A percentile compares a stretch with the other conserved stretches of the same genome.
Evolutionary conservation across 768 basidiomycete genomes (phyloP).

Genomic region (Termitomyces eurrhizus): DNA sequence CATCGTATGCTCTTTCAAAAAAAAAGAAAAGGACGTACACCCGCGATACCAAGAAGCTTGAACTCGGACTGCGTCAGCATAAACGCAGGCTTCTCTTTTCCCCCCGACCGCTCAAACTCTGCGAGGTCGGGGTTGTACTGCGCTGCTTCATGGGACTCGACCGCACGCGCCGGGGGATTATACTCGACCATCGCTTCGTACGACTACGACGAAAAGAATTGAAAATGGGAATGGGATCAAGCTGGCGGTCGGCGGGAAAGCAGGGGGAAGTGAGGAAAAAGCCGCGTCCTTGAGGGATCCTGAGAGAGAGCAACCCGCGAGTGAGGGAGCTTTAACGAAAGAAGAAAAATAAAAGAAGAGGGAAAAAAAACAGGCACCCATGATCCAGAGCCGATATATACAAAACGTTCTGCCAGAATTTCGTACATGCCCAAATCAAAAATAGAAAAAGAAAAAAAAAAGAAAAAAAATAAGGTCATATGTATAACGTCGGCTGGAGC

Average conservation of each 20-base stretch:
- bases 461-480: background rate
- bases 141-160: background rate
- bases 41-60: conserved; percentile 59
- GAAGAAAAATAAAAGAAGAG: background rate
- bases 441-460: background rate
- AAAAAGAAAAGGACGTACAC: conserved; percentile 27
- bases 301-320: background rate
- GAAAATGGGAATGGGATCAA: background rate
- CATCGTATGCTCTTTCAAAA: background rate
- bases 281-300: background rate
- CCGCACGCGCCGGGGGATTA: background rate
- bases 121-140: conserved; percentile 17
- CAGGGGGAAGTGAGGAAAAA: too few species aligned
- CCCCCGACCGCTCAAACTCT: conserved; percentile 24
- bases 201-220: background rate
- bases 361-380: background rate
- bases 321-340: background rate
- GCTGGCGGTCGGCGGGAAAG: background rate
- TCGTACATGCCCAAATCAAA: background rate
- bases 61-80: conserved; percentile 40
- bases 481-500: background rate
- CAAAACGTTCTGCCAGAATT: background rate
- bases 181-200: background rate
- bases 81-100: conserved; percentile 21
- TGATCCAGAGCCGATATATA: background rate